phyloP scores from a whole-genome alignment of 495 filamentous ascomycete species.

The Copromyces sp. region DNA sequence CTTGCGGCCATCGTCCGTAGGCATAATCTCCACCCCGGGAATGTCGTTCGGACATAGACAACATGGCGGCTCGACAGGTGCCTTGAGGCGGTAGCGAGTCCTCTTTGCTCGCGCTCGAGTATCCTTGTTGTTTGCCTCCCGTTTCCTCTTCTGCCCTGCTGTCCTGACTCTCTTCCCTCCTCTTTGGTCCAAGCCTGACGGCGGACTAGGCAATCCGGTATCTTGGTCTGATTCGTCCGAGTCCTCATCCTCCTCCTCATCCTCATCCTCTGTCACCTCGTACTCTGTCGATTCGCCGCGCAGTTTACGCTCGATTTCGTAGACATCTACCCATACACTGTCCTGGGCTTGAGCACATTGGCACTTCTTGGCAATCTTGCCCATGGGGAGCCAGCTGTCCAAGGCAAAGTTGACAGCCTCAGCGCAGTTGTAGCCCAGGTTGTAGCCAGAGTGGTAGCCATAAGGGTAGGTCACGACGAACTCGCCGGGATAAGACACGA shows the following conservation, averaged over 20 bases:
- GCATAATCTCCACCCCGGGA: conserved; percentile 69
- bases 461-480: conserved; percentile 99
- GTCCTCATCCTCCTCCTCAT: conserved; percentile 61
- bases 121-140: conserved; percentile 24
- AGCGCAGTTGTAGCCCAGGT: conserved; percentile 96
- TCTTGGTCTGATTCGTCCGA: conserved; percentile 54
- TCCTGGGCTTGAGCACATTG: conserved; percentile 78
- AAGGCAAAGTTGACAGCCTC: conserved; percentile 98
- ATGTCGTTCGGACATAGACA: conserved; percentile 89
- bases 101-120: conserved; percentile 57
- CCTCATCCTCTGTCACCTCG: conserved; percentile 70
- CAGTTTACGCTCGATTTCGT: conserved; percentile 87
- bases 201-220: conserved; percentile 64
- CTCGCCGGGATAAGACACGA: conserved; percentile 94
- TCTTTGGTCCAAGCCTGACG: conserved; percentile 36
- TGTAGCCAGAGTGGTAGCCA: conserved; percentile 97
- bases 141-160: conserved; percentile 48
- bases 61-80: conserved; percentile 71
- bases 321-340: conserved; percentile 96
- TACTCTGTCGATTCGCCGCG: conserved; percentile 88
- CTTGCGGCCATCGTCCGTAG: conserved; percentile 78
- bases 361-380: conserved; percentile 95
- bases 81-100: conserved; percentile 57
- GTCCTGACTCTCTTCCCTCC: conserved; percentile 41
- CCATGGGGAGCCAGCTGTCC: conserved; percentile 87